These are phyloP conservation scores for Huntiella decipiens DNA, from an alignment of 2,329 filamentous ascomycete species.

Conservation along the genomic window DNA sequence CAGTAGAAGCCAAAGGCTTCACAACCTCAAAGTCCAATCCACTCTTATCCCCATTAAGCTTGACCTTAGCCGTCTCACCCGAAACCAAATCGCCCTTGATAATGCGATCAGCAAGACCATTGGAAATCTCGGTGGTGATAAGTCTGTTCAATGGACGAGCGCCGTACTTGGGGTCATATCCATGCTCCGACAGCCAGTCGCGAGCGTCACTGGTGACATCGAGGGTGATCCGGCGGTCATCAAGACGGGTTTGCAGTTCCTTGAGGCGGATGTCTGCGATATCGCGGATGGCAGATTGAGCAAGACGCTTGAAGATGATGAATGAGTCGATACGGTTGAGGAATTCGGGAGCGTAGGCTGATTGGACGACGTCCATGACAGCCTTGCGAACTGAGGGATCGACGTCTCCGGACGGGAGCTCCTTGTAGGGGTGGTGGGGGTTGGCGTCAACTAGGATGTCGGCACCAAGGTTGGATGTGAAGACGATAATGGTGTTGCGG, in stretches of 20 bases:
- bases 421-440: slow-evolving; percentile 41
- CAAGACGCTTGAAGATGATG: slow-evolving; percentile 83
- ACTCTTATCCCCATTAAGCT: slow-evolving; percentile 31
- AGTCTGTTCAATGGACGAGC: slow-evolving; percentile 79
- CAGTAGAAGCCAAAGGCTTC: not conserved
- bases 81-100: slow-evolving; percentile 66
- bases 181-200: slow-evolving; percentile 71
- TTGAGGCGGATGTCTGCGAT: slow-evolving; percentile 83
- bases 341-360: slow-evolving; percentile 72
- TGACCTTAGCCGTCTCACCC: slow-evolving; percentile 55
- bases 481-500: slow-evolving; percentile 85
- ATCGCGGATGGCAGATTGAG: slow-evolving; percentile 58
- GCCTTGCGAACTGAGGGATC: slow-evolving; percentile 53
- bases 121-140: slow-evolving; percentile 78
- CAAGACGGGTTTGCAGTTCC: slow-evolving; percentile 66
- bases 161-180: slow-evolving; percentile 82
- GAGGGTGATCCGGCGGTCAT: slow-evolving; percentile 68
- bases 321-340: slow-evolving; percentile 93
- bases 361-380: slow-evolving; percentile 73
- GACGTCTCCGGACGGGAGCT: slow-evolving; percentile 47
- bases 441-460: slow-evolving; percentile 71
- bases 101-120: slow-evolving; percentile 75
- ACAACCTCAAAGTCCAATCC: slow-evolving; percentile 6
- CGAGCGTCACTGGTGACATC: slow-evolving; percentile 53
- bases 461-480: slow-evolving; percentile 88